These are phyloP conservation scores for Alopecurus myosuroides DNA, from an alignment of 176 grass and related monocot genomes.

Conservation along the genomic window DNA sequence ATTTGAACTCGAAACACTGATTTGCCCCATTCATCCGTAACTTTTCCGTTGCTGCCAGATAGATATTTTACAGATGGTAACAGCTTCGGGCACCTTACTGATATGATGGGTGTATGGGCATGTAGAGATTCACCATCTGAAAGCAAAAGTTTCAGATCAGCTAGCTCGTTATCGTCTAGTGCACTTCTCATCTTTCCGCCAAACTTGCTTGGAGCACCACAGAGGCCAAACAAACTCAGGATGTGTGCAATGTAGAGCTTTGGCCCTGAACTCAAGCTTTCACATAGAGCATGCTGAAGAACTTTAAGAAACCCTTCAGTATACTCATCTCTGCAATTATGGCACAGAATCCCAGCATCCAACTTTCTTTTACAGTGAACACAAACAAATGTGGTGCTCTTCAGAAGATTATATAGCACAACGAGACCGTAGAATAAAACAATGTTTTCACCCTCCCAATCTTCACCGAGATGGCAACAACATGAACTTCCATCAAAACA, in stretches of 20 bases:
- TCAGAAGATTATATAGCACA: slow-evolving; percentile 64
- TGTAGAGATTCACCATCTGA: slow-evolving; percentile 47
- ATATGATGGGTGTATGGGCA: slow-evolving; percentile 61
- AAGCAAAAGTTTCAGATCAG: slow-evolving; percentile 55
- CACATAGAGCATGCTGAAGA: slow-evolving; percentile 50
- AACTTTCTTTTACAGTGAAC: slow-evolving; percentile 30
- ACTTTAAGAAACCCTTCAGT: slow-evolving; percentile 34
- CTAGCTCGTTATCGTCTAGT: slow-evolving; percentile 50
- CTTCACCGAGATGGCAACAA: slow-evolving; percentile 37
- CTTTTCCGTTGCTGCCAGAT: slow-evolving; percentile 8
- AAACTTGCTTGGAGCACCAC: slow-evolving; percentile 60
- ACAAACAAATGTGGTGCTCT: slow-evolving; percentile 35
- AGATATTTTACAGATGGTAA: slow-evolving; percentile 50
- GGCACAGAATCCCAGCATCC: slow-evolving; percentile 36
- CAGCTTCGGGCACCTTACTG: slow-evolving; percentile 66
- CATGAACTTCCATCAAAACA: slow-evolving; percentile 55
- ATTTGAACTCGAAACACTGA: slow-evolving; percentile 45
- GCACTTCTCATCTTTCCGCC: slow-evolving; percentile 52
- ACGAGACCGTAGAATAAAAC: slow-evolving; percentile 64
- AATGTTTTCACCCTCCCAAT: slow-evolving; percentile 72
- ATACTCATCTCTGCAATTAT: slow-evolving; percentile 36
- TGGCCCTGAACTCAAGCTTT: slow-evolving; percentile 40
- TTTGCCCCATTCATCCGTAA: slow-evolving; percentile 10
- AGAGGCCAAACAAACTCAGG: slow-evolving; percentile 78
- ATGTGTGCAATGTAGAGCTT: slow-evolving; percentile 66